Evolutionary conservation across 345 rosid species (phyloP), one percentile per base, ranked within the genome.

Genomic region (Microthlaspi erraticum): DNA sequence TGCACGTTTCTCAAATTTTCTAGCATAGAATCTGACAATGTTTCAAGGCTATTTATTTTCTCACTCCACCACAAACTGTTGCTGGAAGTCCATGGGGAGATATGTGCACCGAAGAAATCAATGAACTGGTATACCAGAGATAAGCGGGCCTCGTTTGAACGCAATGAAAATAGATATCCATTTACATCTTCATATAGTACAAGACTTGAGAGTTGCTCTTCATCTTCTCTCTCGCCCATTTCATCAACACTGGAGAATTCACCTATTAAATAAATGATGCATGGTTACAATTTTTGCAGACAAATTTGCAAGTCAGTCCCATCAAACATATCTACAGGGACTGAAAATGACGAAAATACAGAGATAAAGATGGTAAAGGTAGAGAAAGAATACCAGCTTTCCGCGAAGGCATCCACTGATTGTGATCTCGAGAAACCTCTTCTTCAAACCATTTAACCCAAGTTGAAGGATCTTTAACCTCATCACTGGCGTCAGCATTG

Each of bases 381-480:
- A 50, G 72, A 80, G 71, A 80, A 20, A 77, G 49, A 70, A 70
- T 73, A 85, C 88, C 91, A 54, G 83, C 63, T 74, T 84, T 83
- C 63, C 74, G 93, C 66, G 89, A 68, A 68, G 97, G 99, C 92
- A 89, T 84, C 99, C 99, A 94, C 20, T 88, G 96, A 71, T 51
- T 77, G 37, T 77, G 77, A 75, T 91, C 97, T 76, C 99, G 84
- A 44, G 80, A 80, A 32, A 74, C 81, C 84, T 91, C 99, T 79
- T 87, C 95, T 70, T 85, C 83, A 3, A 87, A 85, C 97, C 99
- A 94, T 78, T 85, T 88, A 72, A 79, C 57, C 99, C 99, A 94
- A 64, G 90, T 91, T 68, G 88, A 84, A 62, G 80, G 18, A 73
- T 94, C 96, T 68, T 88, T 84, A 65, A 88, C 88, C 71, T 89